Evolutionary conservation across 352 stramenopile genomes (phyloP), one percentile per base, ranked within the genome.

Genomic region (Pythium myriotylum): DNA sequence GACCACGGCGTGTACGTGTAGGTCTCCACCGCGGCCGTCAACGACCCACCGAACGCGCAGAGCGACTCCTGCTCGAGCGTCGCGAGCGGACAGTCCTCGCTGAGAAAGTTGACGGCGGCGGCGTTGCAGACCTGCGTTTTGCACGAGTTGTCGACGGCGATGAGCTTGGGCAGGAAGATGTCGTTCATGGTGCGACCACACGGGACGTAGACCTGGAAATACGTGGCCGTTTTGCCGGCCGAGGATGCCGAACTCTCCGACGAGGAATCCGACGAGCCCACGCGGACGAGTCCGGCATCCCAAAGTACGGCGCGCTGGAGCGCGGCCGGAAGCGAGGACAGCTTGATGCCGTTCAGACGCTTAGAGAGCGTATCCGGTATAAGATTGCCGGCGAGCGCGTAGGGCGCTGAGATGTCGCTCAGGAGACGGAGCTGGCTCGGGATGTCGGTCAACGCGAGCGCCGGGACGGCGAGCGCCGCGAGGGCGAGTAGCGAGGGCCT

Each of bases 161-260:
- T 22, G 4, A 13, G 4, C 19, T 40, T 24, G 9, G 43, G 14
- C n/a, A 67, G 29, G 29, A 67, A 67, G 12, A 59, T 47, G 50
- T 67, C 59, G 59, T 55, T 67, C 59, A 67, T 67, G 6, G 59
- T 67, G 50, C 43, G 35, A 8, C 59, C 59, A 17, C 59, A 56
- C 1, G 59, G 59, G 40, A 67, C 59, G 24, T 60, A 50, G 26
- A 67, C 37, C n/a, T 60, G 49, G 4, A 67, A 16, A 24, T 59
- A 67, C 39, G 42, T 29, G 16, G n/a, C n/a, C n/a, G n/a, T n/a
- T n/a, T n/a, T n/a, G n/a, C n/a, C n/a, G 29, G 29, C 5, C 29
- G 29, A 35, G 29, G 5, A 5, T 10, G 29, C 5, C 5, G 29
- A 35, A 35, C 29, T 35, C 29, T 5, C 5, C 10, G 5, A 5